Evolutionary conservation across 2,329 filamentous ascomycete genomes (phyloP).

Genomic region (Fusarium sp.): DNA sequence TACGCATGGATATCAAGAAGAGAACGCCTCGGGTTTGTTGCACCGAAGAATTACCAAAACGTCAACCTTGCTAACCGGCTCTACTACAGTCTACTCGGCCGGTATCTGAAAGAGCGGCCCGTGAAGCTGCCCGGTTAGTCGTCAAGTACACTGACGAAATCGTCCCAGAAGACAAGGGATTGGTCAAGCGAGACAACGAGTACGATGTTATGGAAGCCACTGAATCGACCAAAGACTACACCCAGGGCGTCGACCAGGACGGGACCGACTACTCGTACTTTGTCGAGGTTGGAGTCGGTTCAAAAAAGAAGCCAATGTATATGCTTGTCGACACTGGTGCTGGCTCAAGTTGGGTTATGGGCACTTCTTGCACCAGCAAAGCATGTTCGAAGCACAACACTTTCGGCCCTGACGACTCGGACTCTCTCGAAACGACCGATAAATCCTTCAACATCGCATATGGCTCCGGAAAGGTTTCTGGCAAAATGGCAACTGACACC

Average conservation of each 20-base stretch:
- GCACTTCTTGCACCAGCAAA: slow-evolving; percentile 70
- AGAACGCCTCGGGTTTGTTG: slow-evolving; percentile 50
- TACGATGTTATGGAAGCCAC: slow-evolving; percentile 61
- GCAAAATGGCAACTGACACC: slow-evolving; percentile 73
- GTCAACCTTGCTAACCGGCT: slow-evolving; percentile 23
- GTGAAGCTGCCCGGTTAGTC: slow-evolving; percentile 53
- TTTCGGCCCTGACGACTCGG: slow-evolving; percentile 75
- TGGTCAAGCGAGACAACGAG: slow-evolving; percentile 56
- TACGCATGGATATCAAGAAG: slow-evolving; percentile 58
- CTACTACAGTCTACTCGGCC: slow-evolving; percentile 48
- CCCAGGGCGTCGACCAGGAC: slow-evolving; percentile 69
- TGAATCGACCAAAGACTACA: slow-evolving; percentile 58
- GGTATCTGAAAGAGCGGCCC: slow-evolving; percentile 51
- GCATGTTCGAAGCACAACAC: slow-evolving; percentile 77
- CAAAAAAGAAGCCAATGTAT: slow-evolving; percentile 63
- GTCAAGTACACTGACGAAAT: slow-evolving; percentile 52
- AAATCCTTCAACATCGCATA: slow-evolving; percentile 75
- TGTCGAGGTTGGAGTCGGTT: slow-evolving; percentile 66
- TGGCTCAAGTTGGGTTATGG: slow-evolving; percentile 86
- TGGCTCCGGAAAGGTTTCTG: slow-evolving; percentile 79
- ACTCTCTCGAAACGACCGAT: slow-evolving; percentile 65
- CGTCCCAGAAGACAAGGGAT: slow-evolving; percentile 14
- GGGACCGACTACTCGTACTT: slow-evolving; percentile 76
- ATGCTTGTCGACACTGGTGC: slow-evolving; percentile 75
- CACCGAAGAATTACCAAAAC: slow-evolving; percentile 8